Conservation (phyloP, 805 yeast genomes). For the Metschnikowia borealis region DNA sequence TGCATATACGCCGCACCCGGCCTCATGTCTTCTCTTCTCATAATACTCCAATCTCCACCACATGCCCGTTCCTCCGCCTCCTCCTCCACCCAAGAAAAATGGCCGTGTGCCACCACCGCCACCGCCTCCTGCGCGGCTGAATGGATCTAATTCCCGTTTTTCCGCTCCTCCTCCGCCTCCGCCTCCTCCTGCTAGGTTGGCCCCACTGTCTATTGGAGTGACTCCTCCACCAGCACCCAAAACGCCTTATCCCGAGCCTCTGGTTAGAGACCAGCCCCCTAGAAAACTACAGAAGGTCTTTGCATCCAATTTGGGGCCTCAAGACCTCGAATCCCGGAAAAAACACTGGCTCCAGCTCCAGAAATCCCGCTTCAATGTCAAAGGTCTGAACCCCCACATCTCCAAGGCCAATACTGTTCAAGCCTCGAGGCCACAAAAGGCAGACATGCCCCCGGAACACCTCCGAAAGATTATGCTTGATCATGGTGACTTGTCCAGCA, state of each 20-base stretch:
- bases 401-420: conserved; percentile 43
- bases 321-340: conserved; percentile 41
- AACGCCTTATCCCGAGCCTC: not conserved
- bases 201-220: not conserved
- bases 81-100: conserved; percentile 14
- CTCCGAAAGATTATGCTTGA: conserved; percentile 76
- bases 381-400: not conserved
- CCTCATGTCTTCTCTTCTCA: conserved; percentile 2
- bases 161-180: conserved; percentile 18
- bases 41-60: not conserved
- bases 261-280: conserved; percentile 8
- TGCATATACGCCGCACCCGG: not conserved
- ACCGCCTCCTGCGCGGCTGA: conserved; percentile 30
- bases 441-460: conserved; percentile 93
- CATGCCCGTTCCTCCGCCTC: conserved; percentile 23
- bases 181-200: not conserved
- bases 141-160: not conserved
- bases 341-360: conserved; percentile 62
- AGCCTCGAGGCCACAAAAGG: conserved; percentile 45
- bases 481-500: conserved; percentile 81
- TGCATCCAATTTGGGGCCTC: not conserved
- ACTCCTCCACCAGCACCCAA: not conserved
- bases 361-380: conserved; percentile 46
- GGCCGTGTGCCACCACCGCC: conserved; percentile 20
- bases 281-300: conserved; percentile 8